Conservation (phyloP, 2,329 filamentous ascomycete species). For the Malbranchea cinnamomea region DNA sequence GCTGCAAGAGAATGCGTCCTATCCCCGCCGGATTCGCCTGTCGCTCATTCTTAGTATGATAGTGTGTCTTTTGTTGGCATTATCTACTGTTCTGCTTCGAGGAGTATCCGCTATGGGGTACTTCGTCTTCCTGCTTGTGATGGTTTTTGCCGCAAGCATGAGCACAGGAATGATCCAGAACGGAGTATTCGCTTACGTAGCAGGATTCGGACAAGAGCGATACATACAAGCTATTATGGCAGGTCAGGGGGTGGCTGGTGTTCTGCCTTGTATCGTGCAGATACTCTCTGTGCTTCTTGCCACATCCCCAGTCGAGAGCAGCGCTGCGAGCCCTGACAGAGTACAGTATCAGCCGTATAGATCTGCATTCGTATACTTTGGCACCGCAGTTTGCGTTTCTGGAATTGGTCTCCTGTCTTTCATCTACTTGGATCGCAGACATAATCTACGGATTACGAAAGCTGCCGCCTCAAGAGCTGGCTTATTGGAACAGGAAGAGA, state of each 20-base stretch:
- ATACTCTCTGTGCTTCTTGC: conserved; percentile 70
- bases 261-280: conserved; percentile 75
- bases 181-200: conserved; percentile 81
- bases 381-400: conserved; percentile 70
- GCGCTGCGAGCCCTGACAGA: conserved; percentile 18
- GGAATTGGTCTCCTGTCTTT: conserved; percentile 56
- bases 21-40: conserved; percentile 68
- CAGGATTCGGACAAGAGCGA: conserved; percentile 67
- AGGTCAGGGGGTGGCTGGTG: conserved; percentile 81
- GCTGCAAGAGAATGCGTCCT: conserved; percentile 68
- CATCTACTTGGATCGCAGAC: conserved; percentile 51
- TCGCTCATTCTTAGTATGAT: conserved; percentile 64
- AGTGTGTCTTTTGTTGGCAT: conserved; percentile 61
- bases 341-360: conserved; percentile 38
- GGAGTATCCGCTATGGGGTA: conserved; percentile 50
- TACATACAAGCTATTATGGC: conserved; percentile 97
- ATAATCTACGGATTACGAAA: conserved; percentile 10
- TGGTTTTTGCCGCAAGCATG: conserved; percentile 65
- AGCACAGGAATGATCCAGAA: conserved; percentile 84
- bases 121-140: conserved; percentile 65
- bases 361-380: conserved; percentile 80
- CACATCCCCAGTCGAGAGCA: conserved; percentile 38
- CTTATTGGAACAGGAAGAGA: conserved; percentile 26
- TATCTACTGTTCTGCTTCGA: conserved; percentile 60
- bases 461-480: conserved; percentile 19